A percentile compares a stretch with the other conserved stretches of the same genome.
phyloP scores from a whole-genome alignment of 257 asterid genomes.

The Nicotiana otophora region DNA sequence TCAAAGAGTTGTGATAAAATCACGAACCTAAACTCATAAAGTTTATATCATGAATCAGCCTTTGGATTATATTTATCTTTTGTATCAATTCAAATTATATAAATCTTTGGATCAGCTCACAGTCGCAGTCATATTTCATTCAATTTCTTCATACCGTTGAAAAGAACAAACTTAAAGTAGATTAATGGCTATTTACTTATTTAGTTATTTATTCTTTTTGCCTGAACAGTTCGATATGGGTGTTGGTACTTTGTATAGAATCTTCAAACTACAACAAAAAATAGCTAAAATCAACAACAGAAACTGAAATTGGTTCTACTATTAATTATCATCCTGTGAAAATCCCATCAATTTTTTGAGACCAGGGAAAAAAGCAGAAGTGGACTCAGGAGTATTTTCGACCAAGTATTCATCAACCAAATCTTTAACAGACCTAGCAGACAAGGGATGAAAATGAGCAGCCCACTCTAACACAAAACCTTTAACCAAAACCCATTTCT shows the following conservation, averaged over 20 bases:
- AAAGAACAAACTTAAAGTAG: no score
- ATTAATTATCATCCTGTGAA: slow-evolving; percentile 18
- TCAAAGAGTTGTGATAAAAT: no score
- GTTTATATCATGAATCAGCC: no score
- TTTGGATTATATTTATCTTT: no score
- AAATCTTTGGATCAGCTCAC: no score
- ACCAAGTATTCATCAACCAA: slow-evolving; percentile 56
- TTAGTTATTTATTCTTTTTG: no score
- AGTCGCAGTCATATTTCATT: no score
- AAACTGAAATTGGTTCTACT: neutral
- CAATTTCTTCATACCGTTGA: no score
- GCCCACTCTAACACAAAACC: slow-evolving; percentile 71
- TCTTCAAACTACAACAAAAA: neutral
- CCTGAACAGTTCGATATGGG: no score
- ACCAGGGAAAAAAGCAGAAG: slow-evolving; percentile 26
- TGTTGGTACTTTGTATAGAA: neutral
- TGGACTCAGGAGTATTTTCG: slow-evolving; percentile 1
- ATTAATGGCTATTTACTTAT: no score
- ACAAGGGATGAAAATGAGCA: slow-evolving; percentile 63
- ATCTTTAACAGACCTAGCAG: slow-evolving; percentile 57
- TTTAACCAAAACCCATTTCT: slow-evolving; percentile 36
- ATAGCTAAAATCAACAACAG: neutral
- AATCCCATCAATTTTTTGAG: slow-evolving; percentile 48
- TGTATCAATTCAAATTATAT: no score
- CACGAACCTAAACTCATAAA: no score